These are phyloP conservation scores for Sclerotinia borealis DNA, from an alignment of 2,329 filamentous ascomycete species.

Conservation along the genomic window DNA sequence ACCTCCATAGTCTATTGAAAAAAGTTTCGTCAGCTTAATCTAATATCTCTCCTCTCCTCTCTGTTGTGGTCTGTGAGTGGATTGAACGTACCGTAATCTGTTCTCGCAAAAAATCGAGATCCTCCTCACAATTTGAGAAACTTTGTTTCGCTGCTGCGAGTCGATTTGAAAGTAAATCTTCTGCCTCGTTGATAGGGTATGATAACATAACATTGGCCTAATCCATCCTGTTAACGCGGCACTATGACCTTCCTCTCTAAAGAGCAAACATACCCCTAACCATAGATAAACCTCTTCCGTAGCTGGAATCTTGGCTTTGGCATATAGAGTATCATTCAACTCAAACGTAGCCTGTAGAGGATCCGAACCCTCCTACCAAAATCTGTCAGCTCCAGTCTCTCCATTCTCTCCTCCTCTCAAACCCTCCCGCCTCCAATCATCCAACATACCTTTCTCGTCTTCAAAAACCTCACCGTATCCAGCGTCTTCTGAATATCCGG, in stretches of 20 bases:
- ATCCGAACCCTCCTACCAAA: slow-evolving; percentile 40
- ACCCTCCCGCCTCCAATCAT: not conserved
- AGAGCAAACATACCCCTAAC: slow-evolving; percentile 65
- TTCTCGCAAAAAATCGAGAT: slow-evolving; percentile 89
- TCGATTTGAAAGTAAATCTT: slow-evolving; percentile 71
- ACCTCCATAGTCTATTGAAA: slow-evolving; percentile 68
- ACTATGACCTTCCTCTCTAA: not conserved
- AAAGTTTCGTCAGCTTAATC: slow-evolving; percentile 12
- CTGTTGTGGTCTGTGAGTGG: not conserved
- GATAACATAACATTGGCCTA: slow-evolving; percentile 96
- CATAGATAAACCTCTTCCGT: slow-evolving; percentile 93
- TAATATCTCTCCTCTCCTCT: not conserved
- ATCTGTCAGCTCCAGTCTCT: slow-evolving; percentile 13
- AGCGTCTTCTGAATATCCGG: slow-evolving; percentile 95
- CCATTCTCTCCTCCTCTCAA: not conserved
- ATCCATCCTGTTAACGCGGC: slow-evolving; percentile 16
- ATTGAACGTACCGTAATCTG: slow-evolving; percentile 75
- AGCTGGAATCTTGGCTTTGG: slow-evolving; percentile 74
- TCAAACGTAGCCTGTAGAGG: slow-evolving; percentile 91
- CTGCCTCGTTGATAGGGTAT: slow-evolving; percentile 85
- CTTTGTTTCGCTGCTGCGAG: slow-evolving; percentile 72
- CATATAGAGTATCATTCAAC: slow-evolving; percentile 91
- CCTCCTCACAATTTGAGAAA: slow-evolving; percentile 86
- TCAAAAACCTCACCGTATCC: slow-evolving; percentile 82
- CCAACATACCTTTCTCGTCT: slow-evolving; percentile 59